Conservation (phyloP, 768 basidiomycete genomes). For the Amanita fuliginea region DNA sequence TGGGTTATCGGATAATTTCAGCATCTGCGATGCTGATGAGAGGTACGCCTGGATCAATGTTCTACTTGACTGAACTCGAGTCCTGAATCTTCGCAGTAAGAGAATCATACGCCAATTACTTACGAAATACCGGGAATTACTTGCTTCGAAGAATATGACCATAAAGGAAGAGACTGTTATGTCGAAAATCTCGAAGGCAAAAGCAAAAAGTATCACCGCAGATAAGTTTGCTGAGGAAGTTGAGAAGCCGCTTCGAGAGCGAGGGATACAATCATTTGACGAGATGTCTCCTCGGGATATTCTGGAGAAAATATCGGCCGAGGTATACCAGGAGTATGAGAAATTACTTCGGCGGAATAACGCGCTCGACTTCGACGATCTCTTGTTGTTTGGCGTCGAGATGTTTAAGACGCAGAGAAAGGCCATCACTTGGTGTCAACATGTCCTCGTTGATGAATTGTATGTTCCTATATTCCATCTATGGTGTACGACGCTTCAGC, state of each 20-base stretch:
- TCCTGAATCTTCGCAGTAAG: constrained; percentile 32
- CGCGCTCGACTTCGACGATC: constrained; percentile 81
- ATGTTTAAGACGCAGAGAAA: constrained; percentile 42
- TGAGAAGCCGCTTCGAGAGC: constrained; percentile 11
- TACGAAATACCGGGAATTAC: constrained; percentile 39
- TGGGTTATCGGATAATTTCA: constrained; percentile 62
- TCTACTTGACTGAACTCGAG: constrained; percentile 3
- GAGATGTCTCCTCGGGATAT: constrained; percentile 12
- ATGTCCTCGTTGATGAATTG: constrained; percentile 79
- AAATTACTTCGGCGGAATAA: constrained; percentile 46
- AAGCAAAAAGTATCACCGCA: constrained; percentile 52
- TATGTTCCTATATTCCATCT: constrained; percentile 25
- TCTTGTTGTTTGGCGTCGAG: constrained; percentile 61
- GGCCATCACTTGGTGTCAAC: constrained; percentile 47
- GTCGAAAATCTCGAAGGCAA: constrained; percentile 66
- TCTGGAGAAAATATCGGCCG: constrained; percentile 27
- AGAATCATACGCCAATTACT: constrained; percentile 51
- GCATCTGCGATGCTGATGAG: constrained; percentile 74
- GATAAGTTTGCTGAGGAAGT: constrained; percentile 27
- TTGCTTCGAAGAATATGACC: constrained; percentile 33
- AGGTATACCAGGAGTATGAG: constrained; percentile 61
- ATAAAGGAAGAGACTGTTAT: constrained; percentile 45
- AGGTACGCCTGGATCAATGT: constrained; percentile 31
- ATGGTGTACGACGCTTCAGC: background rate
- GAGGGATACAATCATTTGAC: constrained; percentile 4